Conservation (phyloP, 768 basidiomycete genomes). For the Lentinula guzmanii region DNA sequence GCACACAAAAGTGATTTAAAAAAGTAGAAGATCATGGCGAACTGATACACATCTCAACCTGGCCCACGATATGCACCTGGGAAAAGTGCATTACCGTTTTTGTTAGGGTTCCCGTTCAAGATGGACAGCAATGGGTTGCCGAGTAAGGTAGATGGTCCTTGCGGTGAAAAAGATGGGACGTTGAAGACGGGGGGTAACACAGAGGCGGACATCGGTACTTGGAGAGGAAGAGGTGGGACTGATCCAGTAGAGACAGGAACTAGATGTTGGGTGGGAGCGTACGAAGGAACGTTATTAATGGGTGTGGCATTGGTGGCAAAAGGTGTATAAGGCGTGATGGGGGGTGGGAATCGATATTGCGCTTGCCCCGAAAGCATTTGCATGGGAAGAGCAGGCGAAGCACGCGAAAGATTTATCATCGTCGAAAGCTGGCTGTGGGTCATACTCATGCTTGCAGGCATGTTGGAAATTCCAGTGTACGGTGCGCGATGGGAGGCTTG, state of each 20-base stretch:
- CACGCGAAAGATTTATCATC: slow-evolving; percentile 31
- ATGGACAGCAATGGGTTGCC: slow-evolving; percentile 25
- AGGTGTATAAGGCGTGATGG: not conserved
- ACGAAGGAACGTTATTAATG: not conserved
- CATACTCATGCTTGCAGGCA: slow-evolving; percentile 39
- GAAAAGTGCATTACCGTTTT: not conserved
- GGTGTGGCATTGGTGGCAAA: not conserved
- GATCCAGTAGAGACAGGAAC: not conserved
- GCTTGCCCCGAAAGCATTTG: slow-evolving; percentile 9
- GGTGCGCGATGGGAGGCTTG: slow-evolving; percentile 31
- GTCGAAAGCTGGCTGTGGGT: slow-evolving; percentile 44
- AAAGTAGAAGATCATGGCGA: not conserved
- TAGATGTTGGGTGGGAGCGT: not conserved
- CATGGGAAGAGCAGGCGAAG: slow-evolving; percentile 9
- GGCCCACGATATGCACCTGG: not conserved
- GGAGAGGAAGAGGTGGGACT: slow-evolving; percentile 11
- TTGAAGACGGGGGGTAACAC: slow-evolving; percentile 11
- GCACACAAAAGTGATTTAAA: not conserved
- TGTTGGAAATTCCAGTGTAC: slow-evolving; percentile 2
- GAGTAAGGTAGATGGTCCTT: slow-evolving; percentile 18
- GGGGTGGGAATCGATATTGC: not conserved
- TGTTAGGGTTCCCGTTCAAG: slow-evolving; percentile 19
- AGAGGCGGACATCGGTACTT: slow-evolving; percentile 8
- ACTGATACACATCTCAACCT: not conserved
- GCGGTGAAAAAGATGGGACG: slow-evolving; percentile 8